Evolutionary conservation across 1,284 basidiomycete genomes (phyloP).

Genomic region (Microbotryum scabiosae): DNA sequence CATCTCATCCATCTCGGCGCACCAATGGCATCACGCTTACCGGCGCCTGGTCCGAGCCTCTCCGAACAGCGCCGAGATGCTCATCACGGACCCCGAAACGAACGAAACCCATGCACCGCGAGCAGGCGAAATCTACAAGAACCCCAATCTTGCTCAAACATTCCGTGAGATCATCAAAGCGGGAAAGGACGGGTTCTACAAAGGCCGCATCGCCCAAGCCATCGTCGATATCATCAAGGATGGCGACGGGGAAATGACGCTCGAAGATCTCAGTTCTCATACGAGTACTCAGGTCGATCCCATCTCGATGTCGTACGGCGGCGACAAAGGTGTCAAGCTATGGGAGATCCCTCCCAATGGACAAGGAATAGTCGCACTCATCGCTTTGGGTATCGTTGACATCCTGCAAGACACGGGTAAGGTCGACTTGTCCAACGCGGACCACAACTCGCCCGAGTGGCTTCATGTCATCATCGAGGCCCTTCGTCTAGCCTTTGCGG

Average conservation of each 20-base stretch:
- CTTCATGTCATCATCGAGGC: conserved; percentile 49
- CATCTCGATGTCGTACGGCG: conserved; percentile 77
- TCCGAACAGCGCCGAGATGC: conserved; percentile 55
- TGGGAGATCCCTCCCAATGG: conserved; percentile 76
- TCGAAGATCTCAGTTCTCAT: conserved; percentile 76
- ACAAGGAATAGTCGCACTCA: conserved; percentile 86
- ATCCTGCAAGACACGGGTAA: conserved; percentile 66
- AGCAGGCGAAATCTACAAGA: conserved; percentile 39
- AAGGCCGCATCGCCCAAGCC: conserved; percentile 74
- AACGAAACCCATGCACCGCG: conserved; percentile 52
- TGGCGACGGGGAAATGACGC: conserved; percentile 80
- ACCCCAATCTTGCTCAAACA: conserved; percentile 68
- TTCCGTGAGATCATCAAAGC: conserved; percentile 69
- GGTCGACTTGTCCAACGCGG: conserved; percentile 62
- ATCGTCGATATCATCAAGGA: conserved; percentile 65
- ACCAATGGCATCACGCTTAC: conserved; percentile 20
- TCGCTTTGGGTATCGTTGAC: conserved; percentile 88
- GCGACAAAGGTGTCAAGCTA: conserved; percentile 60
- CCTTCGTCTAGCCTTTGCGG: conserved; percentile 44
- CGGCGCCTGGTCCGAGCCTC: conserved; percentile 20
- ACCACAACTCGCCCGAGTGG: conserved; percentile 81
- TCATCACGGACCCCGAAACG: conserved; percentile 51
- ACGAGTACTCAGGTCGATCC: conserved; percentile 72
- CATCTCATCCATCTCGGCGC: conserved; percentile 23
- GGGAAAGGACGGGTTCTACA: conserved; percentile 87